Evolutionary conservation across 441 rosid species (phyloP), one percentile per base, ranked within the genome.

Genomic region (Adansonia gregorii): DNA sequence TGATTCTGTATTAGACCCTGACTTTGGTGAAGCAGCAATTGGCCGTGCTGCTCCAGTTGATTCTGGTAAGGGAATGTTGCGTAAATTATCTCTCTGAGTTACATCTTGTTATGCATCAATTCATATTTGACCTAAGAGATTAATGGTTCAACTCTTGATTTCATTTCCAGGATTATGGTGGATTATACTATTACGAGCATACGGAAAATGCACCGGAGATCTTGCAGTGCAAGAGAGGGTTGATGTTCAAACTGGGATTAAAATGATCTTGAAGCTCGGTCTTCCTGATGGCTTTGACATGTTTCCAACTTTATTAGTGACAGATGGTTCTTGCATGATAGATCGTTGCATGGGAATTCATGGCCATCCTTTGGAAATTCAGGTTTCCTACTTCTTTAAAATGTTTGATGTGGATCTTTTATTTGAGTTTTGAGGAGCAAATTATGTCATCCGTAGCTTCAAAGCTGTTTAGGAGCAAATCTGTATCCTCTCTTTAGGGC

Each of bases 21-120:
- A 92, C 80, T 93, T 93, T 81, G 94, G 97, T 17, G 95, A 89
- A 80, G 92, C 95, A 54, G 97, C 94, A 70, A 93, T 93, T 78
- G 98, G 98, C 60, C 97, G 92, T 67, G 98, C 92, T 79, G 98
- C 98, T 63, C 95, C 97, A 0, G 94, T 93, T 74, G 98, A 92
- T 88, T 93, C 97, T 77, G 98, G 97, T 92, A 80, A 74, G 75
- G 46, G 63, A 63, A 35, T 76, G 55, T 74, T 19, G 0, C 14
- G 27, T n/a, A 52, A 60, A 54, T 58, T 55, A 1, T 72, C 11
- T 77, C 67, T 68, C 74, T 17, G 19, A 46, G 35, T 4, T 74
- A 19, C 46, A 15, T 64, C 14, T 70, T 39, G 2, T 58, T 65
- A 39, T 55, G 6, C 22, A 31, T 61, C 6, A 6, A 61, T 49